Evolutionary conservation across 2,329 filamentous ascomycete species (phyloP).

Genomic region (Botrytis galanthina): DNA sequence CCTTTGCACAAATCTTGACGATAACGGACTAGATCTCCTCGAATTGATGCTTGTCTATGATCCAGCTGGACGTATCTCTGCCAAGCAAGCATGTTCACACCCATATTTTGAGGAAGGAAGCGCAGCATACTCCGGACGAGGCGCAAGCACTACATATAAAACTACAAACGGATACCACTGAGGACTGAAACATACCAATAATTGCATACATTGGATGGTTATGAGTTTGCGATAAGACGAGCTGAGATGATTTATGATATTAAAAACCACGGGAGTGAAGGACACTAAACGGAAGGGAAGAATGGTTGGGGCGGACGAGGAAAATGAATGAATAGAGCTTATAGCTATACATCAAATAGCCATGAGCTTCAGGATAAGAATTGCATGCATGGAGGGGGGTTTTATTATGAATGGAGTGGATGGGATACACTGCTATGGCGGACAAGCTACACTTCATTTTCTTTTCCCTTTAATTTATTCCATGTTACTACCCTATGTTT

Average conservation of each 20-base stretch:
- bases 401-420: conserved; percentile 1
- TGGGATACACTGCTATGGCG: conserved; percentile 10
- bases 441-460: conserved; percentile 5
- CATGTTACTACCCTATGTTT: conserved; percentile 5
- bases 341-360: conserved; percentile 14
- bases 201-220: conserved; percentile 18
- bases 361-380: conserved; percentile 19
- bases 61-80: conserved; percentile 80
- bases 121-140: conserved; percentile 38
- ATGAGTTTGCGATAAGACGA: neutral
- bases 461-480: conserved; percentile 8
- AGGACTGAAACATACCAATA: conserved; percentile 24
- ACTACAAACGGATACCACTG: conserved; percentile 35
- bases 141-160: conserved; percentile 36
- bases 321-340: conserved; percentile 10
- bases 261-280: conserved; percentile 3
- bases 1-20: conserved; percentile 72
- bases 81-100: conserved; percentile 82
- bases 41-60: conserved; percentile 79
- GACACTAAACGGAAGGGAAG: neutral
- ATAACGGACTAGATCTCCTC: conserved; percentile 65
- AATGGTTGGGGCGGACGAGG: conserved; percentile 1
- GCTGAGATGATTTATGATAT: conserved; percentile 21
- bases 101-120: conserved; percentile 66
- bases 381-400: conserved; percentile 9